phyloP scores from a whole-genome alignment of 768 basidiomycete species.

The Mycena rosella region DNA sequence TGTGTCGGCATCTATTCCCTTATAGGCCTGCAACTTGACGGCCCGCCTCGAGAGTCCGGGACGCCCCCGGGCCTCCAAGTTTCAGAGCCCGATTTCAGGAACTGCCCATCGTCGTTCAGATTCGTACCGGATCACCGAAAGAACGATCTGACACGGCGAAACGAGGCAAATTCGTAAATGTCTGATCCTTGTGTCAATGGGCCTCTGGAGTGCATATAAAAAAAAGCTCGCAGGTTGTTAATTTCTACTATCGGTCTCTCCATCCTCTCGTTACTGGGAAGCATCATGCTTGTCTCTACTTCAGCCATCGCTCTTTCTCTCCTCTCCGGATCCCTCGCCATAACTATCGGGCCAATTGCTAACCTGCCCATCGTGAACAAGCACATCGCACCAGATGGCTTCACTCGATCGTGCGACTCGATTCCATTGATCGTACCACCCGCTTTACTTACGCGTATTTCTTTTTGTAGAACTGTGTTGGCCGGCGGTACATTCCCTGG shows the following conservation, averaged over 20 bases:
- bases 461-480: neutral
- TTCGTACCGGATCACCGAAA: too few relatives aligned
- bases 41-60: too few relatives aligned
- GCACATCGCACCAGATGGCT: slow-evolving; percentile 65
- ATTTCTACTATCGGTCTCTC: slow-evolving; percentile 3
- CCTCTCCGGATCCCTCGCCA: slow-evolving; percentile 42
- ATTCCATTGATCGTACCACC: neutral
- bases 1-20: too few relatives aligned
- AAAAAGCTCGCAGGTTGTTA: neutral
- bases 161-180: too few relatives aligned
- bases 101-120: too few relatives aligned
- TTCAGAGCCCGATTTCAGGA: too few relatives aligned
- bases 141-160: too few relatives aligned
- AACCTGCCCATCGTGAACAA: slow-evolving; percentile 57
- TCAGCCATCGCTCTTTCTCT: slow-evolving; percentile 30
- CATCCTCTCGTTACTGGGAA: neutral
- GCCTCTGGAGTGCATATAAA: neutral
- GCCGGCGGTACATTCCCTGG: slow-evolving; percentile 41
- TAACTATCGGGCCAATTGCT: slow-evolving; percentile 44
- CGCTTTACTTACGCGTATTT: slow-evolving; percentile 26
- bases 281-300: slow-evolving; percentile 1
- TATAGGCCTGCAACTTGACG: too few relatives aligned
- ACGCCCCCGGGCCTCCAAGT: too few relatives aligned
- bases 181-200: too few relatives aligned
- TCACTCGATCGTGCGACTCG: slow-evolving; percentile 52